Evolutionary conservation across 371 early-diverging fungal species (phyloP).

Genomic region (Mortierella sp.): DNA sequence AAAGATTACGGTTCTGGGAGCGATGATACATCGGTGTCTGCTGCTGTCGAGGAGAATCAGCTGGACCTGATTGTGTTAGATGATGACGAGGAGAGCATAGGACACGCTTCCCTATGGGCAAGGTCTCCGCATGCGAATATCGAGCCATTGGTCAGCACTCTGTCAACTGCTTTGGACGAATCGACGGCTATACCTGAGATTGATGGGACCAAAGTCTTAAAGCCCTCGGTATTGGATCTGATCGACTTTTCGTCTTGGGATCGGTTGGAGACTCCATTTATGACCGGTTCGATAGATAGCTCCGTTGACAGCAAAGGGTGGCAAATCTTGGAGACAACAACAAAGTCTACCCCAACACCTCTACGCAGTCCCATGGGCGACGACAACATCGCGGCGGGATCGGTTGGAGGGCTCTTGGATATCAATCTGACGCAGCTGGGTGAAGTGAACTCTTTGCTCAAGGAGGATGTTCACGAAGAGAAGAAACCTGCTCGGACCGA

Average conservation of each 20-base stretch:
- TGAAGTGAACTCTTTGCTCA: background rate
- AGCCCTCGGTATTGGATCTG: background rate
- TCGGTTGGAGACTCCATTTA: background rate
- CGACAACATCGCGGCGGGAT: background rate
- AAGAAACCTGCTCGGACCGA: background rate
- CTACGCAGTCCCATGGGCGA: background rate
- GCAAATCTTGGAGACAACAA: background rate
- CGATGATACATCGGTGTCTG: background rate
- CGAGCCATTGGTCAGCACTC: background rate
- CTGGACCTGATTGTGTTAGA: slow-evolving; percentile 31
- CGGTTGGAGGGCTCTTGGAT: background rate
- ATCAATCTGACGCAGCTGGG: slow-evolving; percentile 19
- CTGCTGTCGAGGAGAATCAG: background rate
- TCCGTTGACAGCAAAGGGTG: background rate
- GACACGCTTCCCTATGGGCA: background rate
- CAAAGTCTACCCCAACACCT: background rate
- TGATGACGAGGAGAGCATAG: background rate
- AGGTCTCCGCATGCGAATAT: background rate
- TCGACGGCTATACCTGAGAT: background rate
- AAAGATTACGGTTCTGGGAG: background rate
- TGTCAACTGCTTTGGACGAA: background rate
- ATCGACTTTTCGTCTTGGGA: background rate
- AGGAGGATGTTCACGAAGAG: background rate
- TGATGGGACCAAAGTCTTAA: background rate
- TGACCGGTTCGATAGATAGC: background rate